Evolutionary conservation across 2,329 filamentous ascomycete species (phyloP).

Genomic region (Lojkania enalia): DNA sequence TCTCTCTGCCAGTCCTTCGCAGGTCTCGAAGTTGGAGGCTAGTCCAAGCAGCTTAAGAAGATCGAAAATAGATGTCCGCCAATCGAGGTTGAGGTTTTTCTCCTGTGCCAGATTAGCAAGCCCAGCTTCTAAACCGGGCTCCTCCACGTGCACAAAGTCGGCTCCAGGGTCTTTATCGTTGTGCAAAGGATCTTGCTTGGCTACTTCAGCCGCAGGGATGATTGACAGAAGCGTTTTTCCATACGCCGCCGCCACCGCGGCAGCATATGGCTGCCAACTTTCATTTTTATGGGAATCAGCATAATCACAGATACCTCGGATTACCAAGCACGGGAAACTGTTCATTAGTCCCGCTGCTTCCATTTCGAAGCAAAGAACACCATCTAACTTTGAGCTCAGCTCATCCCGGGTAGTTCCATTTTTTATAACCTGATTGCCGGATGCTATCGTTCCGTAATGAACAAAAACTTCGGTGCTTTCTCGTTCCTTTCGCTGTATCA

Average conservation of each 20-base stretch:
- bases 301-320: slow-evolving; percentile 30
- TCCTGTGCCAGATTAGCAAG: background rate
- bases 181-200: too few species aligned
- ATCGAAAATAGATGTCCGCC: background rate
- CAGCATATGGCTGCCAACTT: slow-evolving; percentile 25
- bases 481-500: too few species aligned
- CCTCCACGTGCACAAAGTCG: too few species aligned
- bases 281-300: slow-evolving; percentile 27
- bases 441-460: slow-evolving; percentile 47
- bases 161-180: too few species aligned
- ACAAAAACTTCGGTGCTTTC: slow-evolving; percentile 35
- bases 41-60: slow-evolving; percentile 1
- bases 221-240: slow-evolving; percentile 15
- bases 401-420: slow-evolving; percentile 43
- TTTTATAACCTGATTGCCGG: slow-evolving; percentile 49
- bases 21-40: background rate
- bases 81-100: background rate
- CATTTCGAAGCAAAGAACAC: slow-evolving; percentile 29
- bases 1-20: background rate
- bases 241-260: slow-evolving; percentile 23
- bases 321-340: slow-evolving; percentile 25
- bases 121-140: background rate
- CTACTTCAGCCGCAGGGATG: slow-evolving; percentile 6
- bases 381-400: slow-evolving; percentile 27
- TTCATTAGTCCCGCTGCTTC: slow-evolving; percentile 33